These are phyloP conservation scores for Amylostereum chailletii DNA, from an alignment of 1,284 basidiomycete species.

Conservation along the genomic window DNA sequence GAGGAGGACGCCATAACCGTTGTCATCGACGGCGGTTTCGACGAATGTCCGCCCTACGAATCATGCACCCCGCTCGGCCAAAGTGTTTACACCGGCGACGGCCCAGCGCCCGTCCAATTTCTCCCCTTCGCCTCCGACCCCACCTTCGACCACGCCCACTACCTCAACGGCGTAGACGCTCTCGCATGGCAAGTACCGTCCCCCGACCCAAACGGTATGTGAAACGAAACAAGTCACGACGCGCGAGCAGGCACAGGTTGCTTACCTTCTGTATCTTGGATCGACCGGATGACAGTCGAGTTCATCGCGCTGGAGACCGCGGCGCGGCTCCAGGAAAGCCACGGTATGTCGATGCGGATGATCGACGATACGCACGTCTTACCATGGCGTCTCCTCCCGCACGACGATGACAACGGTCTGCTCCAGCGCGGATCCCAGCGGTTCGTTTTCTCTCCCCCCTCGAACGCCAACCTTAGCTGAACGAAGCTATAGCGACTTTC, in stretches of 20 bases:
- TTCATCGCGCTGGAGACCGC: conserved; percentile 32
- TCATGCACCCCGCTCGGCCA: conserved; percentile 34
- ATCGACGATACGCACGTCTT: conserved; percentile 32
- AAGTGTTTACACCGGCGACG: conserved; percentile 41
- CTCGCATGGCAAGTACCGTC: conserved; percentile 33
- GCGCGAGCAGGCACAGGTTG: conserved; percentile 13
- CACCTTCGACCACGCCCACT: conserved; percentile 28
- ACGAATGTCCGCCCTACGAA: conserved; percentile 30
- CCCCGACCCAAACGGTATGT: conserved; percentile 37
- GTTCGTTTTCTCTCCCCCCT: conserved; percentile 14
- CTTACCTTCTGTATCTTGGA: conserved; percentile 2
- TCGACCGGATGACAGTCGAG: conserved; percentile 27
- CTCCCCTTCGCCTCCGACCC: conserved; percentile 45
- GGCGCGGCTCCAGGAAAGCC: conserved; percentile 24
- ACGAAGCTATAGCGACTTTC: not conserved
- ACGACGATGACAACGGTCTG: conserved; percentile 18
- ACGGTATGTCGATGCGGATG: conserved; percentile 25
- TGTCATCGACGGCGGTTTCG: not conserved
- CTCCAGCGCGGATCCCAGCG: conserved; percentile 21
- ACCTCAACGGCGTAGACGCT: conserved; percentile 28
- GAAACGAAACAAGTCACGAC: not conserved
- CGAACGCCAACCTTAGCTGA: not conserved
- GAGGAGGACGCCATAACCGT: not conserved
- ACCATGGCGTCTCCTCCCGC: conserved; percentile 23
- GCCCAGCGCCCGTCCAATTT: conserved; percentile 39